Conservation (phyloP, 2,329 filamentous ascomycete genomes). For the Fusarium fracticaudum region DNA sequence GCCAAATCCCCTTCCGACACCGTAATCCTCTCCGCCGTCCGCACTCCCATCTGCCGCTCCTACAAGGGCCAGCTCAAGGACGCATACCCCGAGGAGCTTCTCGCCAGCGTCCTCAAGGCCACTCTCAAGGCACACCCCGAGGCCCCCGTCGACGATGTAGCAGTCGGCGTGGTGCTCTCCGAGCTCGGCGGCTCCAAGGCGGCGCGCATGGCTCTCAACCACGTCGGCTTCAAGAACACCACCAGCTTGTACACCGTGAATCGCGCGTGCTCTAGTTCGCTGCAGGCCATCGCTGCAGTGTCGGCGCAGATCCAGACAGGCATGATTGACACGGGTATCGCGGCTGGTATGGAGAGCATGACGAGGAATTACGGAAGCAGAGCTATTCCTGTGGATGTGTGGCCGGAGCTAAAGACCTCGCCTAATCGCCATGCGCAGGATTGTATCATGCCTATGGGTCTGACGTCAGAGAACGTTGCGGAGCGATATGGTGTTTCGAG, state of each 20-base stretch:
- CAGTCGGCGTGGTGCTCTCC: constrained; percentile 87
- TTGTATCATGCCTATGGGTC: constrained; percentile 94
- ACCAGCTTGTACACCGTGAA: constrained; percentile 89
- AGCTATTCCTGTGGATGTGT: constrained; percentile 85
- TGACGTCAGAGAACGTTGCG: constrained; percentile 91
- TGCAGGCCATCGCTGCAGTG: constrained; percentile 79
- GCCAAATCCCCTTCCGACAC: constrained; percentile 82
- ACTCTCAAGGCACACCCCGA: constrained; percentile 71
- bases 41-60: constrained; percentile 85
- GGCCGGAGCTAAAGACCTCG: constrained; percentile 75
- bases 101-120: constrained; percentile 67
- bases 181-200: constrained; percentile 93
- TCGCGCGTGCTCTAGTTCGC: constrained; percentile 81
- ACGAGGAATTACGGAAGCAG: constrained; percentile 85
- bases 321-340: constrained; percentile 78
- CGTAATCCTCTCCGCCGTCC: constrained; percentile 89
- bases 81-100: constrained; percentile 89
- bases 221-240: constrained; percentile 77
- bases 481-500: constrained; percentile 77
- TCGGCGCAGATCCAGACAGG: constrained; percentile 80
- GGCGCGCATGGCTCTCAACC: constrained; percentile 88
- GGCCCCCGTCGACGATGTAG: constrained; percentile 75
- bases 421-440: constrained; percentile 76
- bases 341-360: constrained; percentile 96
- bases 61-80: constrained; percentile 87